Evolutionary conservation across 257 asterid genomes (phyloP).

Genomic region (Salvia hispanica): DNA sequence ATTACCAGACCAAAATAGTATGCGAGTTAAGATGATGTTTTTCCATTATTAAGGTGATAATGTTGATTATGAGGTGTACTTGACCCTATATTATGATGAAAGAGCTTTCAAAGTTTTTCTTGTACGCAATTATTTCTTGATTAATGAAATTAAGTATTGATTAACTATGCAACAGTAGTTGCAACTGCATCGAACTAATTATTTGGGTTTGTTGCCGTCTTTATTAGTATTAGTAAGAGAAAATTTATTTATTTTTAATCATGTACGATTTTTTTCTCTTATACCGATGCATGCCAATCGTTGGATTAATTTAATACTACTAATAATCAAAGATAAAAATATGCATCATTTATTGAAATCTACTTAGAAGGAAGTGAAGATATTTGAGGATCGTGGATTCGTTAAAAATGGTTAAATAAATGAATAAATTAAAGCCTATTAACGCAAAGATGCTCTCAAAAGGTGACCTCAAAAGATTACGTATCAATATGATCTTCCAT

Average conservation of each 20-base stretch:
- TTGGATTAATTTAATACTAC: background rate
- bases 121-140: slow-evolving; percentile 38
- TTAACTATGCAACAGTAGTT: slow-evolving; percentile 33
- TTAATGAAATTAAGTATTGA: slow-evolving; percentile 21
- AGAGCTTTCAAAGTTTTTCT: slow-evolving; percentile 23
- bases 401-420: slow-evolving; percentile 28
- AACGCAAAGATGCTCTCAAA: slow-evolving; percentile 34
- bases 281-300: slow-evolving; percentile 22
- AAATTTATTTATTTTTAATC: background rate
- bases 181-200: slow-evolving; percentile 34
- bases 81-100: slow-evolving; percentile 3
- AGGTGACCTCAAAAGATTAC: slow-evolving; percentile 29
- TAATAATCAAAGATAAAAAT: slow-evolving; percentile 11
- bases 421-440: slow-evolving; percentile 28
- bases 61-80: background rate
- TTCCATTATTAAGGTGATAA: too few relatives aligned
- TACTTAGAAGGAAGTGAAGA: slow-evolving; percentile 43
- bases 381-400: slow-evolving; percentile 36
- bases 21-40: too few relatives aligned
- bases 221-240: too few relatives aligned
- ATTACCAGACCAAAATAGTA: too few relatives aligned
- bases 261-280: slow-evolving; percentile 23
- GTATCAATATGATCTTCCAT: slow-evolving; percentile 16
- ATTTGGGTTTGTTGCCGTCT: slow-evolving; percentile 22
- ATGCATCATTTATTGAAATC: slow-evolving; percentile 32